Evolutionary conservation across 768 basidiomycete species (phyloP), one percentile per base, ranked within the genome.

Genomic region (Leucosporidium scottii): DNA sequence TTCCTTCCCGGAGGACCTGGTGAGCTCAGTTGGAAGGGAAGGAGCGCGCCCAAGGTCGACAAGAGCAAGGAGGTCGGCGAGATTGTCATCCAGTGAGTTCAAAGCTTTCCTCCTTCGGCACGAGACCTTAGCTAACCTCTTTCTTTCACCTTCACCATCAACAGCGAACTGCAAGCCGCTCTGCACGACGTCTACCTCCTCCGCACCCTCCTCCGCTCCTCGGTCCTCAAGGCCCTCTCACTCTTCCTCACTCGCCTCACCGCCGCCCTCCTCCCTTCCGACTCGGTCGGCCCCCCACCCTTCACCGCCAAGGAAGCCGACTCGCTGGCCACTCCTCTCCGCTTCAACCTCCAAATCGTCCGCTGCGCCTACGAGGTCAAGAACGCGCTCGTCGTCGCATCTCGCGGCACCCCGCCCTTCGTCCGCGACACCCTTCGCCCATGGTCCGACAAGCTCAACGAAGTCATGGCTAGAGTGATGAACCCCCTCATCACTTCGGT

Each of bases 201-300:
- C 2, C 70, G 73, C 31, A 73, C 73, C 34, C 71, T 76, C 27
- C 58, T 76, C 17, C 65, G 73, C 30, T 76, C 75, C 10, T 70
- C 75, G 28, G 64, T 75, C 31, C 67, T 74, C 61, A 70, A 73
- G 56, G 61, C 72, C 7, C 67, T 74, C 25, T 74, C 73, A 36
- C 71, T 76, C 74, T 75, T 75, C 70, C 62, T 76, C 65, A 66
- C 74, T 1, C 66, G 74, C 20, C 68, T 75, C 27, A 69, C 73
- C 18, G 69, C 75, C 4, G 66, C 74, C 34, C 65, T 74, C 39
- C 48, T 73, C 21, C 61, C 66, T 1, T 23, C 65, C 21, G 49
- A 44, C 39, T 6, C 39, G 8, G 39, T 44, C 39, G 59, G 49
- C 61, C 3, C 68, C 34, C 59, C 69, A 0, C 59, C 74, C 5